Conservation (phyloP, 805 yeast species). For the Yarrowia divulgata region DNA sequence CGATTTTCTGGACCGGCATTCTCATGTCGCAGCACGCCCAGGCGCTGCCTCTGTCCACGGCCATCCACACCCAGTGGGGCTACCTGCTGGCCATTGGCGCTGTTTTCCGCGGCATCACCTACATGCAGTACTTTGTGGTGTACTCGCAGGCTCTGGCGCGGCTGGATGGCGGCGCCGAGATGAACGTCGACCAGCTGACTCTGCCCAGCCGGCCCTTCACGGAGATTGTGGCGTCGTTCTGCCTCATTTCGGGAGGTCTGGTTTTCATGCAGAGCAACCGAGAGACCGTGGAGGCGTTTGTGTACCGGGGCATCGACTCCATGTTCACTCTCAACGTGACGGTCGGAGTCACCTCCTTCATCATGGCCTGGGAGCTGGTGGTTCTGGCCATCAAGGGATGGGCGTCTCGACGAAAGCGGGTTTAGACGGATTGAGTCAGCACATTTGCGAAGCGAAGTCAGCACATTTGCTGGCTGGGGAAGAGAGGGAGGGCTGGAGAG, state of each 20-base stretch:
- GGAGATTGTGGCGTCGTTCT: constrained; percentile 79
- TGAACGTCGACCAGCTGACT: constrained; percentile 40
- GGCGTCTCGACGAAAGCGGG: constrained; percentile 39
- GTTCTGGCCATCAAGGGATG: constrained; percentile 58
- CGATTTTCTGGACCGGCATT: constrained; percentile 95
- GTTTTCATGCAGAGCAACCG: constrained; percentile 93
- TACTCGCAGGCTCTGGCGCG: constrained; percentile 45
- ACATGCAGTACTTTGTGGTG: constrained; percentile 58
- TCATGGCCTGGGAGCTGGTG: constrained; percentile 89
- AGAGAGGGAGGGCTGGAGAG: too few species aligned
- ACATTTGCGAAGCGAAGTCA: neutral
- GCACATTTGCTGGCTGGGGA: neutral
- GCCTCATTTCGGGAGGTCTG: constrained; percentile 85
- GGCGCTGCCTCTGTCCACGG: constrained; percentile 77
- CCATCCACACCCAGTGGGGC: constrained; percentile 94
- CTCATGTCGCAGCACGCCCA: constrained; percentile 96
- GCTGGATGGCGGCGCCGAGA: constrained; percentile 16
- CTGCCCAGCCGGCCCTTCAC: constrained; percentile 80
- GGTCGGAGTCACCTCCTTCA: constrained; percentile 75
- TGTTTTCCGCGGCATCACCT: constrained; percentile 72
- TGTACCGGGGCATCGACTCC: constrained; percentile 79
- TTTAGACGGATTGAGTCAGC: neutral
- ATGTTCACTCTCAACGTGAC: constrained; percentile 92
- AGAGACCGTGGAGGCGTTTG: constrained; percentile 80
- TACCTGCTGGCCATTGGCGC: constrained; percentile 81